phyloP scores from a whole-genome alignment of 129 eudicot species.

The Flaveria sonorensis region DNA sequence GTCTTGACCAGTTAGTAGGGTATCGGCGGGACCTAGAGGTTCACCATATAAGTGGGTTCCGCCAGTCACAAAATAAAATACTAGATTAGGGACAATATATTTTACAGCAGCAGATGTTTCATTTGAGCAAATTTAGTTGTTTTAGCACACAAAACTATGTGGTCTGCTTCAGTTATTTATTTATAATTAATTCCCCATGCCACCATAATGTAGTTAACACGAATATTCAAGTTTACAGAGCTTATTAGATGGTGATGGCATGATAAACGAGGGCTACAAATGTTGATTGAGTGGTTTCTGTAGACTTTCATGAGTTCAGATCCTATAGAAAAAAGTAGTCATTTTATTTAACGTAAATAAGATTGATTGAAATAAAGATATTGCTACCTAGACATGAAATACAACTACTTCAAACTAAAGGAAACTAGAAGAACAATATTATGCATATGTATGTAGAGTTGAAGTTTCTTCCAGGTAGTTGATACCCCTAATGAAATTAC shows the following conservation, averaged over 20 bases:
- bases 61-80: too few relatives aligned
- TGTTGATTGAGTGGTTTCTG: not conserved
- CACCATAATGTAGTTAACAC: not conserved
- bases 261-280: not conserved
- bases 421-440: not conserved
- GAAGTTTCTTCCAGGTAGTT: not conserved
- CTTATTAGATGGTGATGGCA: not conserved
- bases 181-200: not conserved
- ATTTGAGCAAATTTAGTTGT: conserved; percentile 1
- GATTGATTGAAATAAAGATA: not conserved
- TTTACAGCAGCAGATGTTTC: conserved; percentile 7
- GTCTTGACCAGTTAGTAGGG: too few relatives aligned
- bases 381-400: not conserved
- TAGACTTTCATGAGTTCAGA: not conserved
- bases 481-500: not conserved
- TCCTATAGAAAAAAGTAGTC: not conserved
- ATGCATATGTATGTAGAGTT: not conserved
- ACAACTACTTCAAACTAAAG: not conserved
- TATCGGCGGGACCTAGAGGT: too few relatives aligned
- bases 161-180: conserved; percentile 4
- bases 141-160: not conserved
- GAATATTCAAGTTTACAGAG: not conserved
- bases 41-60: too few relatives aligned
- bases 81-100: not conserved
- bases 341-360: not conserved